A percentile compares a stretch with the other conserved stretches of the same genome.
These are phyloP conservation scores for Cordyceps militaris DNA, from an alignment of 2,329 filamentous ascomycete genomes.

Conservation along the genomic window DNA sequence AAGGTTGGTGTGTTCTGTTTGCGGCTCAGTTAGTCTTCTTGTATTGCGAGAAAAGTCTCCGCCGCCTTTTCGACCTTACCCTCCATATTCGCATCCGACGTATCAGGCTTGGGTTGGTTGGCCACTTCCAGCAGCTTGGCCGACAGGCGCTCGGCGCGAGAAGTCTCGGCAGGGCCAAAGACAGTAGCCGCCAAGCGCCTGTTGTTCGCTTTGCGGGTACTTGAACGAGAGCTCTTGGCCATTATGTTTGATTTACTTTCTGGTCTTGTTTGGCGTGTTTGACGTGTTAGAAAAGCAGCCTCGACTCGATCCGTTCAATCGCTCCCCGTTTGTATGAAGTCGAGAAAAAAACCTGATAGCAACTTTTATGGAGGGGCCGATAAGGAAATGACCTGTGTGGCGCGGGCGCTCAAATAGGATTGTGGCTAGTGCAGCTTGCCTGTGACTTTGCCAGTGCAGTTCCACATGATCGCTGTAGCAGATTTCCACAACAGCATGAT, in stretches of 20 bases:
- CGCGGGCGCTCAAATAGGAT: not conserved
- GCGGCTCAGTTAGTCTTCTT: not conserved
- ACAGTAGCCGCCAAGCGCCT: slow-evolving; percentile 70
- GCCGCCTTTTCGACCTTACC: slow-evolving; percentile 15
- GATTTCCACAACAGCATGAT: not conserved
- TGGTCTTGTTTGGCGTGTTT: not conserved
- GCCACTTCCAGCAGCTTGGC: slow-evolving; percentile 79
- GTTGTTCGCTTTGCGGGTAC: slow-evolving; percentile 76
- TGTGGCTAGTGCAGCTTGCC: slow-evolving; percentile 1
- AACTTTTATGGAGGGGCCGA: slow-evolving; percentile 14
- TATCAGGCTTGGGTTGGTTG: slow-evolving; percentile 63
- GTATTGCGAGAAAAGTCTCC: slow-evolving; percentile 13
- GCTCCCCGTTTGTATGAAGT: not conserved
- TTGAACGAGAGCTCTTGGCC: slow-evolving; percentile 82
- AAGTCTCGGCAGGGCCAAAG: slow-evolving; percentile 75
- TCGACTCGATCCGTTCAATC: not conserved
- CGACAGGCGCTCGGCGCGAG: slow-evolving; percentile 73
- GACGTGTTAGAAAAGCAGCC: not conserved
- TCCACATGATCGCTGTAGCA: not conserved
- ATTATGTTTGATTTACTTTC: slow-evolving; percentile 42
- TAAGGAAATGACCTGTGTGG: slow-evolving; percentile 10
- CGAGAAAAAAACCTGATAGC: slow-evolving; percentile 9
- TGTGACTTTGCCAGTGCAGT: not conserved
- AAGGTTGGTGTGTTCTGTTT: slow-evolving; percentile 22
- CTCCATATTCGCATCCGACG: slow-evolving; percentile 44